Evolutionary conservation across 495 filamentous ascomycete species (phyloP).

Genomic region (Penicillium daleae): DNA sequence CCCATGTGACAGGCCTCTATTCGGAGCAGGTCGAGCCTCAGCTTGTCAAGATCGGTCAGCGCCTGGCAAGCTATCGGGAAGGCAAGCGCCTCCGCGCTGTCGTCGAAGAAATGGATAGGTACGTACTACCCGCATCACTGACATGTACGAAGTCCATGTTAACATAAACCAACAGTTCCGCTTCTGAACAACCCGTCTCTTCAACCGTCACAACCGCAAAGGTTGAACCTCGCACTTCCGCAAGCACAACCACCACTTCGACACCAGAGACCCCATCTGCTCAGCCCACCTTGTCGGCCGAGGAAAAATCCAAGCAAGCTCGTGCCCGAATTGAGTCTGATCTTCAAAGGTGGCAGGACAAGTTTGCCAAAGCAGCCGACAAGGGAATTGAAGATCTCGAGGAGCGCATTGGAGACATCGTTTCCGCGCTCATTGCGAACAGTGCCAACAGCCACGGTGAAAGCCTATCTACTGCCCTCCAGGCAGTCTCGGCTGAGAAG

Average conservation of each 20-base stretch:
- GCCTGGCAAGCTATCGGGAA: conserved; percentile 81
- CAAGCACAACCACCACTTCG: conserved; percentile 32
- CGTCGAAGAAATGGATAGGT: conserved; percentile 59
- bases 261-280: conserved; percentile 25
- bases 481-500: conserved; percentile 64
- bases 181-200: conserved; percentile 35
- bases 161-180: conserved; percentile 29
- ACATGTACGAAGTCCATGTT: conserved; percentile 10
- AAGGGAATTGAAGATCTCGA: conserved; percentile 75
- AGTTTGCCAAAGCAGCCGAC: conserved; percentile 80
- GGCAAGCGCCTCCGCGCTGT: conserved; percentile 62
- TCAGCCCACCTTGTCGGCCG: conserved; percentile 38
- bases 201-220: conserved; percentile 26
- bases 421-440: conserved; percentile 68
- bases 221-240: conserved; percentile 22
- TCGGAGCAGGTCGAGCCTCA: conserved; percentile 94
- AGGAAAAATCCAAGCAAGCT: conserved; percentile 54
- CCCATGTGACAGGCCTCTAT: conserved; percentile 76
- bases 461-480: conserved; percentile 67
- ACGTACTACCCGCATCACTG: conserved; percentile 13
- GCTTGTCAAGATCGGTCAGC: conserved; percentile 85
- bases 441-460: conserved; percentile 67
- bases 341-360: conserved; percentile 78
- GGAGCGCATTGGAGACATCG: conserved; percentile 75
- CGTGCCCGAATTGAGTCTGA: conserved; percentile 76